Evolutionary conservation across 2,329 filamentous ascomycete species (phyloP).

Genomic region (Aspergillus neotritici): DNA sequence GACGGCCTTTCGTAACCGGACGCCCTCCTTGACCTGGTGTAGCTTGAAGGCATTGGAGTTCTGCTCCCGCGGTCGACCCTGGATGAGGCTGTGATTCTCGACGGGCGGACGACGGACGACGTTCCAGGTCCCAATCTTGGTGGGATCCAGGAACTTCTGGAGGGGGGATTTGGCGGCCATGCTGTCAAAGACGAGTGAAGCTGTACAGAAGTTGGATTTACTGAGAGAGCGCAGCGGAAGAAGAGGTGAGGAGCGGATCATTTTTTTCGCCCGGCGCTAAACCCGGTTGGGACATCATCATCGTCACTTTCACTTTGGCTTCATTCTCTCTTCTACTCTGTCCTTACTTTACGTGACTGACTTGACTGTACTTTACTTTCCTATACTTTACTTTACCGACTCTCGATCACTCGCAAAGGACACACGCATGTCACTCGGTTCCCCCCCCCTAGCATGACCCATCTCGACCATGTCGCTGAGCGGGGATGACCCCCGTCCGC

Average conservation of each 20-base stretch:
- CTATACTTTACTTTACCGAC: too few species aligned
- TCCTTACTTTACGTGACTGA: too few species aligned
- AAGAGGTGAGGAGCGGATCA: slow-evolving; percentile 22
- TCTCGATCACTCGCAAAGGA: too few species aligned
- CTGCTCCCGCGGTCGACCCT: slow-evolving; percentile 36
- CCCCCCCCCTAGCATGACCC: too few species aligned
- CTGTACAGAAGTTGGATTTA: slow-evolving; percentile 8
- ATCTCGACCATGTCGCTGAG: slow-evolving; percentile 16
- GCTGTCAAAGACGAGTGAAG: slow-evolving; percentile 23
- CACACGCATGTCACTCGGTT: too few species aligned
- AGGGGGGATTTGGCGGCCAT: slow-evolving; percentile 32
- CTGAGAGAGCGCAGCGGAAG: slow-evolving; percentile 14
- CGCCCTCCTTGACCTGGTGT: slow-evolving; percentile 32
- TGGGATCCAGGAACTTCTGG: slow-evolving; percentile 36
- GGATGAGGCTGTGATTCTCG: slow-evolving; percentile 33
- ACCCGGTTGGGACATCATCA: too few species aligned
- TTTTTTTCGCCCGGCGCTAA: slow-evolving; percentile 32
- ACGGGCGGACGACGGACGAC: slow-evolving; percentile 32
- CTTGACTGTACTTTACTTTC: too few species aligned
- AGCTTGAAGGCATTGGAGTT: slow-evolving; percentile 41
- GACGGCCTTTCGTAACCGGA: slow-evolving; percentile 42
- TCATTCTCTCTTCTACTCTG: too few species aligned
- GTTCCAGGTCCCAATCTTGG: slow-evolving; percentile 35
- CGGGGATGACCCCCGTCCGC: slow-evolving; percentile 14
- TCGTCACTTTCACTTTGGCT: too few species aligned